phyloP scores from a whole-genome alignment of 2,329 filamentous ascomycete species.

The Epichloe gansuensis region DNA sequence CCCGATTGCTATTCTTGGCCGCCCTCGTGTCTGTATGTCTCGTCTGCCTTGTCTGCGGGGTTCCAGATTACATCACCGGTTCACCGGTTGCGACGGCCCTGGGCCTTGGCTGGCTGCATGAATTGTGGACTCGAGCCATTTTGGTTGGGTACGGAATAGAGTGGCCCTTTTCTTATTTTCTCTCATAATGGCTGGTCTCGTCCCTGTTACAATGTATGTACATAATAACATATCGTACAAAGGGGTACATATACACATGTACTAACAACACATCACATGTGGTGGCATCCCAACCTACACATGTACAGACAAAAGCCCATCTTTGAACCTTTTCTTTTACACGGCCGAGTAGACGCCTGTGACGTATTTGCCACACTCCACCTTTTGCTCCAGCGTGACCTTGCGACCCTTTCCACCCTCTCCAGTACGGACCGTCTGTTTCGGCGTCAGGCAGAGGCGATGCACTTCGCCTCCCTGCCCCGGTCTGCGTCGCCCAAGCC shows the following conservation, averaged over 20 bases:
- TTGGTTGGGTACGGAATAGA: background rate
- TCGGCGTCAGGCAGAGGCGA: constrained; percentile 70
- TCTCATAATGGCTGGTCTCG: background rate
- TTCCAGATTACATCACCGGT: background rate
- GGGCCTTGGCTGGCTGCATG: background rate
- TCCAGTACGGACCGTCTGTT: constrained; percentile 54
- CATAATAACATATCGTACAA: background rate
- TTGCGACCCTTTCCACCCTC: constrained; percentile 49
- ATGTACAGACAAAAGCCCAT: background rate
- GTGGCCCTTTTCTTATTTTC: background rate
- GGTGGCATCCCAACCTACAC: background rate
- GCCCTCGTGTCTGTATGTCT: background rate
- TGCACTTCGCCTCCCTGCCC: constrained; percentile 52
- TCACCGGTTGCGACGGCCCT: background rate
- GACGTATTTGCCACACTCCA: constrained; percentile 74
- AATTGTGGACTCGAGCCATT: background rate
- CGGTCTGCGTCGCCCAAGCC: constrained; percentile 45
- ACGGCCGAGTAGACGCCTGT: constrained; percentile 70
- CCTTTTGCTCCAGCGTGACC: constrained; percentile 69
- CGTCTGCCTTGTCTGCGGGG: background rate
- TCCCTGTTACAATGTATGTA: background rate
- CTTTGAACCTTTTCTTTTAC: constrained; percentile 15
- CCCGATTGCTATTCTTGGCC: background rate
- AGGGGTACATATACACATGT: background rate
- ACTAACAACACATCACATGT: background rate